Conservation (phyloP, 2,329 filamentous ascomycete species). For the Sordariomycetes sp. region DNA sequence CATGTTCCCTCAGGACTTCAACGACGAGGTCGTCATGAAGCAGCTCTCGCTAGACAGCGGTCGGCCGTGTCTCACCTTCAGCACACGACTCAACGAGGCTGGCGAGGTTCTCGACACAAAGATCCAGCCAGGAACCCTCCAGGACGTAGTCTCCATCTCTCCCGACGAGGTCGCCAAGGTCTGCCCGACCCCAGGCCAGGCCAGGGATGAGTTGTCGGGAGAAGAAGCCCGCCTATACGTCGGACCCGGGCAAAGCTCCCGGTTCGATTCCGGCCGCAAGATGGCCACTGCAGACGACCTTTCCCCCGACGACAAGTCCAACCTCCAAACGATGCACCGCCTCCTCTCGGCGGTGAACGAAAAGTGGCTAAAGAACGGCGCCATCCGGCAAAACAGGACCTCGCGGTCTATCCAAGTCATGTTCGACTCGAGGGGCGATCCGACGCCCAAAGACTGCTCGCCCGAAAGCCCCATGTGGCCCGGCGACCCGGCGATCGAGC, state of each 20-base stretch:
- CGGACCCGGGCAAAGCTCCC: constrained; percentile 12
- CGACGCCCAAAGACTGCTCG: constrained; percentile 1
- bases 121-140: constrained; percentile 41
- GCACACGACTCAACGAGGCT: constrained; percentile 38
- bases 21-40: constrained; percentile 29
- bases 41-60: constrained; percentile 42
- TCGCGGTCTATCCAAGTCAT: constrained; percentile 29
- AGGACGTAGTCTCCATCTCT: constrained; percentile 46
- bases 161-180: constrained; percentile 35
- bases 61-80: constrained; percentile 50
- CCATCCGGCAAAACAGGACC: constrained; percentile 35
- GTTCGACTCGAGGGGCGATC: constrained; percentile 20
- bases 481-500: constrained; percentile 40
- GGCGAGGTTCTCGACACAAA: constrained; percentile 44
- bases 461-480: constrained; percentile 15
- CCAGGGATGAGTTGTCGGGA: constrained; percentile 9
- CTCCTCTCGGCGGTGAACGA: constrained; percentile 35
- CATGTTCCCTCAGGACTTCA: constrained; percentile 39
- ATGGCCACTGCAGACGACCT: constrained; percentile 34
- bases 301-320: constrained; percentile 26
- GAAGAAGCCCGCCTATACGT: constrained; percentile 18
- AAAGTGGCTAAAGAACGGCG: constrained; percentile 32
- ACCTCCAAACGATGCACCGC: constrained; percentile 34
- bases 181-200: constrained; percentile 21
- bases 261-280: constrained; percentile 19